Evolutionary conservation across 2,329 filamentous ascomycete species (phyloP).

Genomic region (Botrytis tulipae): DNA sequence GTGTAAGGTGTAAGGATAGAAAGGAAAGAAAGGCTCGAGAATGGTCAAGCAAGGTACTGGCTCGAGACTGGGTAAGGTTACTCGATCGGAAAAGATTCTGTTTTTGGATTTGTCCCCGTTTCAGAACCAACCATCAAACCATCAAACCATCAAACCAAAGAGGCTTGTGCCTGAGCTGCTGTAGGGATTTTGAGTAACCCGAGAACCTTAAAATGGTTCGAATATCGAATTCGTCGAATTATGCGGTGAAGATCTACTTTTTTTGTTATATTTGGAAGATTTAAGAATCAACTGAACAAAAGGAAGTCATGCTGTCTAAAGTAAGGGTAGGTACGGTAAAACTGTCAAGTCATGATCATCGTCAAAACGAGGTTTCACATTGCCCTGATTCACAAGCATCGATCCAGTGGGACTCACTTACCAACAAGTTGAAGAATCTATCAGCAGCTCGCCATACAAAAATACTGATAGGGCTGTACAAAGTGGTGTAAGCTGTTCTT

Average conservation of each 20-base stretch:
- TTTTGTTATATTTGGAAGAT: not conserved
- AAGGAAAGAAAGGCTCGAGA: not conserved
- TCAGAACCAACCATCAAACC: not conserved
- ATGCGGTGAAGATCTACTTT: not conserved
- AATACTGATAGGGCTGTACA: not conserved
- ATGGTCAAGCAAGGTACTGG: not conserved
- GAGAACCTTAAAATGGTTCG: not conserved
- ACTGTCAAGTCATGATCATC: not conserved
- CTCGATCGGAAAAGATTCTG: not conserved
- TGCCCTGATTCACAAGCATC: not conserved
- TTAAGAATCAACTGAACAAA: not conserved
- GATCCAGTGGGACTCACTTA: not conserved
- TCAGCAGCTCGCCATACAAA: not conserved
- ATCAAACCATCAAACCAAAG: not conserved
- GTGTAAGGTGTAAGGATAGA: not conserved
- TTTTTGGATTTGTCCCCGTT: not conserved
- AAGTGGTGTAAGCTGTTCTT: not conserved
- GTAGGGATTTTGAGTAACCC: not conserved
- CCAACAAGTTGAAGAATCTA: not conserved
- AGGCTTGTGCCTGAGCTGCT: conserved; percentile 8
- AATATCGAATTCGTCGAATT: not conserved
- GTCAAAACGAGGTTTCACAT: not conserved
- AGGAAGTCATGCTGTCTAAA: not conserved
- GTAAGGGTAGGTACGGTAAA: not conserved
- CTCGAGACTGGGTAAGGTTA: not conserved